These are phyloP conservation scores for Penicillium samsonianum DNA, from an alignment of 495 filamentous ascomycete species.

Conservation along the genomic window DNA sequence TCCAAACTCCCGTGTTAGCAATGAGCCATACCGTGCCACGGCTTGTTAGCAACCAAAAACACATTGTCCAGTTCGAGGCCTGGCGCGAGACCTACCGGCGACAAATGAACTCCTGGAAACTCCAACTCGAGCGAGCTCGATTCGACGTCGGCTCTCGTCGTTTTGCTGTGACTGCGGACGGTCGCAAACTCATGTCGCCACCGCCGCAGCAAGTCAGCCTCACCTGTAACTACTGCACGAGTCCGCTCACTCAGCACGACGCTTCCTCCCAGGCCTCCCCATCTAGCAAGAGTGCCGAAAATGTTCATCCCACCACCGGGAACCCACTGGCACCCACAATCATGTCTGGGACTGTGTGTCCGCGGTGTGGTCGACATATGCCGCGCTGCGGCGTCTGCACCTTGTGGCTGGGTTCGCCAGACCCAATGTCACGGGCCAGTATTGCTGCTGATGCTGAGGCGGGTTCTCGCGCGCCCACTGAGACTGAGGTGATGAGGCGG, in stretches of 20 bases:
- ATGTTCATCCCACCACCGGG: constrained; percentile 39
- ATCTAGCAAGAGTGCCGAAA: constrained; percentile 30
- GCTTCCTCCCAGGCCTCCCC: constrained; percentile 40
- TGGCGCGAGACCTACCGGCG: constrained; percentile 83
- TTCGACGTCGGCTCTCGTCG: constrained; percentile 60
- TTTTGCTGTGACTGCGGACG: constrained; percentile 64
- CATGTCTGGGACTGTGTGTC: constrained; percentile 65
- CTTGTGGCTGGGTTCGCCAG: constrained; percentile 77
- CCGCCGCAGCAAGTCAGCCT: constrained; percentile 77
- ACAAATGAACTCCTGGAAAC: constrained; percentile 74
- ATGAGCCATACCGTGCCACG: constrained; percentile 78
- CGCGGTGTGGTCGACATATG: constrained; percentile 82
- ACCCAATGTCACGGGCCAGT: constrained; percentile 61
- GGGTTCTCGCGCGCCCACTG: constrained; percentile 29
- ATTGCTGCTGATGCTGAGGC: constrained; percentile 51
- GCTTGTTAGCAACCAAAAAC: constrained; percentile 67
- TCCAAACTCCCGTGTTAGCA: constrained; percentile 86
- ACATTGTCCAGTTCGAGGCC: constrained; percentile 60
- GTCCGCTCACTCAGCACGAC: constrained; percentile 48
- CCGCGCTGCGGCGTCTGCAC: constrained; percentile 88
- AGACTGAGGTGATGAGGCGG: constrained; percentile 45
- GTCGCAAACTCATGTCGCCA: constrained; percentile 62
- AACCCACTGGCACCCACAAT: constrained; percentile 39
- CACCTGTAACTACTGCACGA: constrained; percentile 80
- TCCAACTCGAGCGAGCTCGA: constrained; percentile 62